These are phyloP conservation scores for Stellera chamaejasme DNA, from an alignment of 345 rosid species.

Conservation along the genomic window DNA sequence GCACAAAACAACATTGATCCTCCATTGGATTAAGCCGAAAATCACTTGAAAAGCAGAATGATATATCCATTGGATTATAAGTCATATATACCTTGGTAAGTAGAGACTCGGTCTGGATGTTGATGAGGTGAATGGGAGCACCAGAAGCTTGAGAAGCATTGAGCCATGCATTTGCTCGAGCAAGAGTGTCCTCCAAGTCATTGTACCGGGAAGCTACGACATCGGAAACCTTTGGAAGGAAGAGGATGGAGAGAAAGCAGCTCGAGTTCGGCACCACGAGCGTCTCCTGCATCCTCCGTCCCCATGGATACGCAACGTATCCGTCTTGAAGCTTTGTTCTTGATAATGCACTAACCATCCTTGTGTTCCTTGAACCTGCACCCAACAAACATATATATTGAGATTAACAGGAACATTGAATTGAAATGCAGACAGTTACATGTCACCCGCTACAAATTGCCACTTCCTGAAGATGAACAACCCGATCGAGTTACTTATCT, in stretches of 20 bases:
- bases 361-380: constrained; percentile 70
- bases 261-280: constrained; percentile 70
- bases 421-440: not conserved
- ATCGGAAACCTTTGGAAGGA: constrained; percentile 88
- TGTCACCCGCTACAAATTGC: no score
- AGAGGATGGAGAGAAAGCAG: constrained; percentile 72
- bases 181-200: constrained; percentile 93
- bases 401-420: not conserved
- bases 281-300: constrained; percentile 52
- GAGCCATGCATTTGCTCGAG: constrained; percentile 90
- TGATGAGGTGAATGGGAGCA: constrained; percentile 77
- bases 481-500: no score
- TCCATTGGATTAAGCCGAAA: no score
- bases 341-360: constrained; percentile 68
- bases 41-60: no score
- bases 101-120: constrained; percentile 86
- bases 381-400: constrained; percentile 4
- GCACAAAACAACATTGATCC: not conserved
- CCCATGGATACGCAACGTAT: constrained; percentile 87
- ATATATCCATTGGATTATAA: not conserved
- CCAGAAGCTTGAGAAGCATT: constrained; percentile 73
- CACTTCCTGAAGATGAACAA: no score
- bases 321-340: constrained; percentile 88
- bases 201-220: constrained; percentile 67
- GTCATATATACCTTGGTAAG: constrained; percentile 67